Evolutionary conservation across 768 basidiomycete genomes (phyloP).

Genomic region (Lactarius evosmus): DNA sequence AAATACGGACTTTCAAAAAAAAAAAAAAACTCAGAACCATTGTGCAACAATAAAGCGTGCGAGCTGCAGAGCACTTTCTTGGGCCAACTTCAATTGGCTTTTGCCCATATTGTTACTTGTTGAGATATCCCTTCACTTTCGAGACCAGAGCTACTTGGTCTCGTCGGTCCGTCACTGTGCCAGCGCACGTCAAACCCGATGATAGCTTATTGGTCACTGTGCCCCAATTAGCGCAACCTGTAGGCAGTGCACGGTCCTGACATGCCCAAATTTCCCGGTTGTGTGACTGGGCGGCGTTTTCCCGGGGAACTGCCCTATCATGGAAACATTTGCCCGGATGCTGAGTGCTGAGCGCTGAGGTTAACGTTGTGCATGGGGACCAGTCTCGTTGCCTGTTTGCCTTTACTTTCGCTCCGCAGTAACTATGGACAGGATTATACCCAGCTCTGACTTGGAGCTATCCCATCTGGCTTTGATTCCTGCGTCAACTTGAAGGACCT

Average conservation of each 20-base stretch:
- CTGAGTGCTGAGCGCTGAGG: neutral
- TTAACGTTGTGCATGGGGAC: neutral
- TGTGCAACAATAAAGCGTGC: no score
- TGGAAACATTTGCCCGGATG: neutral
- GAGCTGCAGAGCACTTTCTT: no score
- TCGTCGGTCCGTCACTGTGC: neutral
- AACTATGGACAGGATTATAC: neutral
- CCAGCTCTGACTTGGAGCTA: neutral
- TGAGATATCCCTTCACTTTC: neutral
- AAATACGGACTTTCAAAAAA: no score
- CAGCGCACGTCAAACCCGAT: neutral
- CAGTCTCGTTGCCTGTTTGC: neutral
- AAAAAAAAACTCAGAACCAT: no score
- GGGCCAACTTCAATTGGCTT: no score
- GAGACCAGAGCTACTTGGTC: neutral
- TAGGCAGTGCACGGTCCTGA: neutral
- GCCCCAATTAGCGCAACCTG: neutral
- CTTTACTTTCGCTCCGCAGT: neutral
- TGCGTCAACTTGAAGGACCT: no score
- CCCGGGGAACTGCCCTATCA: neutral
- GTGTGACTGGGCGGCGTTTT: no score
- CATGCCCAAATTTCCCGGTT: neutral
- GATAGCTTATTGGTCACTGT: neutral
- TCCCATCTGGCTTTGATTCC: no score
- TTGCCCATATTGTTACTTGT: no score